Evolutionary conservation across 2,329 filamentous ascomycete species (phyloP), one percentile per base, ranked within the genome.

Genomic region (Penicillium sp.): DNA sequence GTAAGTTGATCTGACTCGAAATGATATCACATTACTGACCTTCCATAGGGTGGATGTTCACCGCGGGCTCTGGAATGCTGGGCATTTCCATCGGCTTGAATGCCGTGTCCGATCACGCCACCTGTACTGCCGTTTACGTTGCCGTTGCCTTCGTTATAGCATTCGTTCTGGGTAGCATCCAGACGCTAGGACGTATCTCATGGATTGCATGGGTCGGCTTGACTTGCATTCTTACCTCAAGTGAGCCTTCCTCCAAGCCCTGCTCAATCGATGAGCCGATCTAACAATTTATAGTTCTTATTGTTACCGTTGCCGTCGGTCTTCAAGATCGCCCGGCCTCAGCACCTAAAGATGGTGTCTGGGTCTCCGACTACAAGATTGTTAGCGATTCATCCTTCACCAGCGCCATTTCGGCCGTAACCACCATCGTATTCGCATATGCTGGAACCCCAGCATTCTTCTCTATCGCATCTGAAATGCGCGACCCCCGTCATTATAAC

Each of bases 391-490:
- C 65, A 3, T 63, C 52, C 1, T 74, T 74, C 49, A 56, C 60
- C 11, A 62, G 64, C 7, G 70, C 64, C 6, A 73, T 74, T 31
- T 64, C 68, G 1, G 68, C 71, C 2, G 61, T 68, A 6, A 64
- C 68, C 2, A 68, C 67, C 2, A 61, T 74, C 21, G 62, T 73
- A 44, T 68, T 74, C 52, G 65, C 67, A 10, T 68, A 63, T 42
- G 60, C 66, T 5, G 73, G 67, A 5, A 69, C 70, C 0, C 65
- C 70, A 5, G 66, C 63, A 9, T 78, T 73, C 61, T 71, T 77
- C 63, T 64, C 70, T 8, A 72, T 78, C 43, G 68, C 71, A 0
- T 68, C 74, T 2, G 75, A 78, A 58, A 78, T 78, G 76, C 67
- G 67, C 2, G 64, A 74, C 1, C 72, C 72, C 2, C 56, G 57